A percentile compares a stretch with the other conserved stretches of the same genome.
phyloP scores from a whole-genome alignment of 1,284 basidiomycete species.

The Rugosomyces carneus region DNA sequence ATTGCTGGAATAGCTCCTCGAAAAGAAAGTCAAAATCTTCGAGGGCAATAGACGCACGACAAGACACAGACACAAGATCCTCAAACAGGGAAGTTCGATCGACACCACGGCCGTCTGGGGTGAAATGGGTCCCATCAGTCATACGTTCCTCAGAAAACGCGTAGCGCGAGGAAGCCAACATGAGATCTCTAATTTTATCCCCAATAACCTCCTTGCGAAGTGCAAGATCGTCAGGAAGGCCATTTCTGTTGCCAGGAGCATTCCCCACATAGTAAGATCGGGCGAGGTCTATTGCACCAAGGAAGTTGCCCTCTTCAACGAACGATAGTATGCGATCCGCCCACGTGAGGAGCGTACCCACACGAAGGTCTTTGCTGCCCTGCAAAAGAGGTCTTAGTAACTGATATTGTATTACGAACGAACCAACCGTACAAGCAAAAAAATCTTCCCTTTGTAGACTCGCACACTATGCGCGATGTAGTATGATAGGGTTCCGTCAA shows the following conservation, averaged over 20 bases:
- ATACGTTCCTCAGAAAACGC: slow-evolving; percentile 94
- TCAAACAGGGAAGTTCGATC: slow-evolving; percentile 90
- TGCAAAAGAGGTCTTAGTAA: slow-evolving; percentile 24
- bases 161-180: slow-evolving; percentile 84
- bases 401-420: slow-evolving; percentile 1
- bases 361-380: slow-evolving; percentile 67
- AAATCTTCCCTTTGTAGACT: slow-evolving; percentile 87
- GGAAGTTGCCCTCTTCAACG: slow-evolving; percentile 84
- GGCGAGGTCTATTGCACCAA: slow-evolving; percentile 85
- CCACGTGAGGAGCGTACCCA: slow-evolving; percentile 91
- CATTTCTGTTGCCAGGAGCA: slow-evolving; percentile 83
- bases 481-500: slow-evolving; percentile 42
- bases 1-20: slow-evolving; percentile 89
- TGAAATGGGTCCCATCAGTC: slow-evolving; percentile 81
- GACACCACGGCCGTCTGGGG: slow-evolving; percentile 82
- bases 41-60: slow-evolving; percentile 78
- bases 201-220: slow-evolving; percentile 67
- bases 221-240: slow-evolving; percentile 65
- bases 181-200: slow-evolving; percentile 73
- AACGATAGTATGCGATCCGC: slow-evolving; percentile 85
- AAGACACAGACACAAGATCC: slow-evolving; percentile 77
- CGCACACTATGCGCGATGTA: slow-evolving; percentile 71
- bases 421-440: slow-evolving; percentile 66
- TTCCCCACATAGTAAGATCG: slow-evolving; percentile 81
- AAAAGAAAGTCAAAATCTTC: slow-evolving; percentile 84